phyloP scores from a whole-genome alignment of 345 rosid species.

The Arabidopsis suecica region DNA sequence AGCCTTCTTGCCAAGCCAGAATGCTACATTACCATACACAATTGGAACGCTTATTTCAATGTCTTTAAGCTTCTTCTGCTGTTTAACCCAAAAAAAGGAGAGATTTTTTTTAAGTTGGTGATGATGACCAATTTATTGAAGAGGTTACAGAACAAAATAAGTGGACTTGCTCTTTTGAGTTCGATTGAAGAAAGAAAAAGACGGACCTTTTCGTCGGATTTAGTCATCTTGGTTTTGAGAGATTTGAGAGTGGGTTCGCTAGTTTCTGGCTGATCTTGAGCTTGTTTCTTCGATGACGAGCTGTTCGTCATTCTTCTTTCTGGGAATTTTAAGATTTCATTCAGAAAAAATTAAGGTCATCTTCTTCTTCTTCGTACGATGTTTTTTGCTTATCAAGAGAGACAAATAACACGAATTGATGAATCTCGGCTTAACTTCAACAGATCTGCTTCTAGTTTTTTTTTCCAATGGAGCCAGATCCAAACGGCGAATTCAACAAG shows the following conservation, averaged over 20 bases:
- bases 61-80: slow-evolving; percentile 75
- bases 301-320: slow-evolving; percentile 47
- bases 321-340: slow-evolving; percentile 27
- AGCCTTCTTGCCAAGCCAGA: slow-evolving; percentile 88
- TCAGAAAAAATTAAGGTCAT: slow-evolving; percentile 5
- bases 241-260: slow-evolving; percentile 48
- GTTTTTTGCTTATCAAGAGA: not conserved
- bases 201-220: slow-evolving; percentile 56
- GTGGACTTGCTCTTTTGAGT: not conserved
- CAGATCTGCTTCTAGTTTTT: not conserved
- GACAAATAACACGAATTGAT: not conserved
- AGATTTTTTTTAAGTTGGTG: not conserved
- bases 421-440: slow-evolving; percentile 25
- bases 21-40: slow-evolving; percentile 73
- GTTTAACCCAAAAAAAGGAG: slow-evolving; percentile 7
- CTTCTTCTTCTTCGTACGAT: not conserved
- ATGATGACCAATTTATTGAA: not conserved
- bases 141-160: not conserved
- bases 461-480: slow-evolving; percentile 22
- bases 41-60: slow-evolving; percentile 74
- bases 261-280: slow-evolving; percentile 52
- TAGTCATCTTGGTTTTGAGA: slow-evolving; percentile 56
- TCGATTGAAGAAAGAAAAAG: not conserved
- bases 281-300: slow-evolving; percentile 56
- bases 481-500: slow-evolving; percentile 26